Evolutionary conservation across 2,329 filamentous ascomycete genomes (phyloP).

Genomic region (Diaporthe longicolla): DNA sequence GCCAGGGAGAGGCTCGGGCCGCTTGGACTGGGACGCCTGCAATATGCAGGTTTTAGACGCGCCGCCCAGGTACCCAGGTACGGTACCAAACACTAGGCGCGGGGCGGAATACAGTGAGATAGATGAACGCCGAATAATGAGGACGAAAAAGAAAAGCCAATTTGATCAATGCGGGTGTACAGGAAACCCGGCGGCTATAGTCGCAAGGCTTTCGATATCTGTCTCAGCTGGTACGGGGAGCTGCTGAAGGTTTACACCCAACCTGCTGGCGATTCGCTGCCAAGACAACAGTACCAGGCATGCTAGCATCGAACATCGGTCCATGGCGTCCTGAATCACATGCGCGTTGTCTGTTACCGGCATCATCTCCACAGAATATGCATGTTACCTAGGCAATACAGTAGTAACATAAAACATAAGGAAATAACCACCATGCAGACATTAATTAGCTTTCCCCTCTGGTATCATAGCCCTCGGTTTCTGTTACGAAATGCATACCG

Average conservation of each 20-base stretch:
- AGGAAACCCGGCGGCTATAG: too few relatives aligned
- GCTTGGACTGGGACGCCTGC: background rate
- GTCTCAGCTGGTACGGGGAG: background rate
- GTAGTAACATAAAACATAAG: background rate
- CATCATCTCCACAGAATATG: background rate
- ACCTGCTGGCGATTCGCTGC: background rate
- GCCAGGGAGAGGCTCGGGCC: background rate
- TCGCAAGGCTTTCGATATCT: background rate
- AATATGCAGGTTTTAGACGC: background rate
- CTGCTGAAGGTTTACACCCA: background rate
- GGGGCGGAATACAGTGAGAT: background rate
- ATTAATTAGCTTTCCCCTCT: background rate
- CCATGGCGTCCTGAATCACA: background rate
- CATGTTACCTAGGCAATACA: constrained; percentile 8
- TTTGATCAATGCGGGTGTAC: background rate
- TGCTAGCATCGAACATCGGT: background rate
- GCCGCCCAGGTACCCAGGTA: background rate
- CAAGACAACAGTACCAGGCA: background rate
- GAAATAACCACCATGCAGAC: background rate
- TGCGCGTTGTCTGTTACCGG: background rate
- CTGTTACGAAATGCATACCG: constrained; percentile 16
- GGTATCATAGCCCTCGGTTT: background rate
- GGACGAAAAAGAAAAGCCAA: background rate
- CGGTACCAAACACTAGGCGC: background rate
- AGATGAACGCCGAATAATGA: constrained; percentile 1